Evolutionary conservation across 768 basidiomycete species (phyloP).

Genomic region (Kwoniella bestiolae): DNA sequence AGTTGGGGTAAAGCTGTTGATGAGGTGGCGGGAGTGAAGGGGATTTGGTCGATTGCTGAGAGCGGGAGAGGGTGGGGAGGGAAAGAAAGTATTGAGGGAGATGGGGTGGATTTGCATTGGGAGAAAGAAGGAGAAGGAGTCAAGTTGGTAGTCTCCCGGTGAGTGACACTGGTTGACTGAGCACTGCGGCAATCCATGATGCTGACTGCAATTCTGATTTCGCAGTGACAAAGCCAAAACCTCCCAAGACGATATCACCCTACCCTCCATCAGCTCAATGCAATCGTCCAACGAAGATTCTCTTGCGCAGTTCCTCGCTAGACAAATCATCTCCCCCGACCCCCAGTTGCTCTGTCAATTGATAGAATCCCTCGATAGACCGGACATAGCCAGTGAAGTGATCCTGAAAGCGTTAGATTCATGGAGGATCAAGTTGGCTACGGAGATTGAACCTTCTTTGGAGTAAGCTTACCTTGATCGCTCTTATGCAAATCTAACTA

Average conservation of each 20-base stretch:
- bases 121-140: constrained; percentile 60
- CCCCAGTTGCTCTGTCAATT: constrained; percentile 67
- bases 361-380: constrained; percentile 69
- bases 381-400: constrained; percentile 72
- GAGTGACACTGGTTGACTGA: constrained; percentile 60
- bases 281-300: constrained; percentile 53
- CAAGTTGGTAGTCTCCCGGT: constrained; percentile 58
- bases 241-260: neutral
- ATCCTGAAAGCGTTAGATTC: constrained; percentile 75
- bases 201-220: neutral
- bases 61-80: constrained; percentile 42
- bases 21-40: constrained; percentile 62
- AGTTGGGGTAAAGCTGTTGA: constrained; percentile 73
- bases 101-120: constrained; percentile 65
- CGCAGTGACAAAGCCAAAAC: neutral
- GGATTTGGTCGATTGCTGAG: constrained; percentile 67
- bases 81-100: constrained; percentile 59
- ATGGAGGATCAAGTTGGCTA: constrained; percentile 64
- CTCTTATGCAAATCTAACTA: neutral
- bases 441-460: constrained; percentile 26
- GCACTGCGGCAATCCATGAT: constrained; percentile 57
- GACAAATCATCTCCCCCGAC: constrained; percentile 69
- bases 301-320: constrained; percentile 60
- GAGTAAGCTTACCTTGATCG: constrained; percentile 61
- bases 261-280: constrained; percentile 46